These are phyloP conservation scores for Apiotrichum brassicae DNA, from an alignment of 1,284 basidiomycete species.

Conservation along the genomic window DNA sequence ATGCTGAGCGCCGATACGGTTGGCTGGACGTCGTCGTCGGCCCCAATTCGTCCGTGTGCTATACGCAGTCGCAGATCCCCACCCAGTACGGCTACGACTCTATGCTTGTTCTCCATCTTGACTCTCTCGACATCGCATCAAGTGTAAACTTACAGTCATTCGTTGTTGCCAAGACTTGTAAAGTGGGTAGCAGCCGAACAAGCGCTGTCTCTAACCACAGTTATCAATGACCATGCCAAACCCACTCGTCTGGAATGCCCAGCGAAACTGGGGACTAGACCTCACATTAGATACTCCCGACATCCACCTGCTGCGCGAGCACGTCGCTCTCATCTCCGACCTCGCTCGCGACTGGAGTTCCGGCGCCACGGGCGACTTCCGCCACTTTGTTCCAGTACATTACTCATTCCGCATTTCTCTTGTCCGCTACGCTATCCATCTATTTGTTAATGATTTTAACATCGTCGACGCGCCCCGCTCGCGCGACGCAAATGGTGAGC, in stretches of 20 bases:
- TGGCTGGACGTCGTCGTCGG: conserved; percentile 69
- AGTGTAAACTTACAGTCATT: conserved; percentile 80
- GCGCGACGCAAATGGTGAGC: conserved; percentile 68
- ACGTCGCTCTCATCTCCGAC: conserved; percentile 85
- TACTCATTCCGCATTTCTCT: conserved; percentile 67
- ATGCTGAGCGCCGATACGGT: conserved; percentile 53
- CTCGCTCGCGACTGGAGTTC: conserved; percentile 81
- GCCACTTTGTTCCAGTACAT: conserved; percentile 72
- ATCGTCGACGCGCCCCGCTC: conserved; percentile 81
- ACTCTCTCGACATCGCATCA: conserved; percentile 67
- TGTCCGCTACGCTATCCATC: conserved; percentile 65
- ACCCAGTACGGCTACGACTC: conserved; percentile 67
- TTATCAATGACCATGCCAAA: conserved; percentile 49
- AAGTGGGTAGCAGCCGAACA: conserved; percentile 28
- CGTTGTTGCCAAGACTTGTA: conserved; percentile 65
- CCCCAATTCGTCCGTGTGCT: conserved; percentile 72
- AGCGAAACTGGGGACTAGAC: conserved; percentile 69
- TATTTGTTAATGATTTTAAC: conserved; percentile 91
- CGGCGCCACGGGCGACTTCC: conserved; percentile 68
- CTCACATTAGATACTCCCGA: conserved; percentile 63
- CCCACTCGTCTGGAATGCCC: conserved; percentile 50
- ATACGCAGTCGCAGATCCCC: conserved; percentile 72
- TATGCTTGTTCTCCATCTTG: conserved; percentile 71
- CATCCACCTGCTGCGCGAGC: conserved; percentile 75
- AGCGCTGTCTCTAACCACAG: conserved; percentile 10